phyloP scores from a whole-genome alignment of 139 green algal genomes.

The Micractinium sp. region DNA sequence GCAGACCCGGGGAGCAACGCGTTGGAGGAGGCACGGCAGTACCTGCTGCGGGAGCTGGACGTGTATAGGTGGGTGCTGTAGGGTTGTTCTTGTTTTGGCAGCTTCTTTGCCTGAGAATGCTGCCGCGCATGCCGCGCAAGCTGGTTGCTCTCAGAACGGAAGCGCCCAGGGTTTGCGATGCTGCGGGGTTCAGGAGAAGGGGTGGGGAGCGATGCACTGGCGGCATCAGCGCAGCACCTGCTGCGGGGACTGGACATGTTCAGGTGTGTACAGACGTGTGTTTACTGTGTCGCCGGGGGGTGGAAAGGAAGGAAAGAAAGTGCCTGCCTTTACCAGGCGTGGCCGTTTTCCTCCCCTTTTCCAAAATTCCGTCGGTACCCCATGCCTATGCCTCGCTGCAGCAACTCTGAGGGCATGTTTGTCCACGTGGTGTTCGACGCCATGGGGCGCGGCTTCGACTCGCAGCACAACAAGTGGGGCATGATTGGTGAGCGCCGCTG shows the following conservation, averaged over 20 bases:
- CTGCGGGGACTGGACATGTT: not conserved
- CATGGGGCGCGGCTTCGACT: not conserved
- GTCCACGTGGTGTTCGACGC: slow-evolving; percentile 26
- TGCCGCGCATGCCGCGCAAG: too few species aligned
- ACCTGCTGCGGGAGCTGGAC: slow-evolving; percentile 29
- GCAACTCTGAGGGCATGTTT: slow-evolving; percentile 7
- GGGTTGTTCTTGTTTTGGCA: not conserved
- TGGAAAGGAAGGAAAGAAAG: too few species aligned
- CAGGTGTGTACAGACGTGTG: not conserved
- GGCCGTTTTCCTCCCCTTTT: too few species aligned
- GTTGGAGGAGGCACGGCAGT: slow-evolving; percentile 31
- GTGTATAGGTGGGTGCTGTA: slow-evolving; percentile 25
- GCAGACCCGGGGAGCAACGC: not conserved
- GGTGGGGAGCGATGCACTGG: not conserved
- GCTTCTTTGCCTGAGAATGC: too few species aligned
- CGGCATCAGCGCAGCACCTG: not conserved
- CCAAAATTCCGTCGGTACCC: too few species aligned
- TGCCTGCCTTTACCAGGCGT: too few species aligned
- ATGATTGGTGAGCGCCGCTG: slow-evolving; percentile 28
- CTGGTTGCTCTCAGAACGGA: too few species aligned
- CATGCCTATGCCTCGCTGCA: not conserved
- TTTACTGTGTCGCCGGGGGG: not conserved
- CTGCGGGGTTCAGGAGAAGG: not conserved
- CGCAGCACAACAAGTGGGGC: slow-evolving; percentile 8
- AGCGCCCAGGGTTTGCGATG: too few species aligned